These are phyloP conservation scores for Huntiella abstrusa DNA, from an alignment of 2,329 filamentous ascomycete species.

Conservation along the genomic window DNA sequence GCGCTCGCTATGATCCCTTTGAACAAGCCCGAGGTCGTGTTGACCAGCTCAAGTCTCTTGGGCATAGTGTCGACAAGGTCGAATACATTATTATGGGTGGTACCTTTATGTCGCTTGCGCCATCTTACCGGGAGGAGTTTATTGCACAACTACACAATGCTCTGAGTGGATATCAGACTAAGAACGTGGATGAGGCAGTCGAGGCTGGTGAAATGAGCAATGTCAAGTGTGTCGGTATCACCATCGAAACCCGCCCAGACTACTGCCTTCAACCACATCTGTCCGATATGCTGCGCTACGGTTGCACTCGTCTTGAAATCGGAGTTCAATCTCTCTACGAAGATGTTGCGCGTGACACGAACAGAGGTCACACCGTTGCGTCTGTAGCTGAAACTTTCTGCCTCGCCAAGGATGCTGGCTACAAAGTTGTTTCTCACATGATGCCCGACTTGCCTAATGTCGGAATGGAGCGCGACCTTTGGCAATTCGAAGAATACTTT, in stretches of 20 bases:
- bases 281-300: constrained; percentile 91
- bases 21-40: constrained; percentile 91
- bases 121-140: constrained; percentile 79
- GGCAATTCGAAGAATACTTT: constrained; percentile 96
- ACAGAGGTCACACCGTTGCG: constrained; percentile 87
- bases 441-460: constrained; percentile 98
- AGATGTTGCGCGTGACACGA: constrained; percentile 94
- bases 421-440: constrained; percentile 99
- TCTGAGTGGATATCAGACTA: constrained; percentile 84
- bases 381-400: constrained; percentile 93
- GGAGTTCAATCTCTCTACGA: constrained; percentile 96
- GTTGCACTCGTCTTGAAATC: constrained; percentile 83
- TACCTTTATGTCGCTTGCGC: constrained; percentile 91
- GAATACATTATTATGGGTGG: constrained; percentile 99
- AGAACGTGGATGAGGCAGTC: constrained; percentile 88
- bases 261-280: constrained; percentile 95
- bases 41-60: constrained; percentile 87
- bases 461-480: constrained; percentile 91
- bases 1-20: constrained; percentile 91
- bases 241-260: constrained; percentile 90
- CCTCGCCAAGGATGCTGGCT: constrained; percentile 91
- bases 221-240: constrained; percentile 95
- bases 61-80: constrained; percentile 95
- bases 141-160: constrained; percentile 95
- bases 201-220: constrained; percentile 90